Conservation (phyloP, 345 rosid genomes). For the Dipteronia sinensis region DNA sequence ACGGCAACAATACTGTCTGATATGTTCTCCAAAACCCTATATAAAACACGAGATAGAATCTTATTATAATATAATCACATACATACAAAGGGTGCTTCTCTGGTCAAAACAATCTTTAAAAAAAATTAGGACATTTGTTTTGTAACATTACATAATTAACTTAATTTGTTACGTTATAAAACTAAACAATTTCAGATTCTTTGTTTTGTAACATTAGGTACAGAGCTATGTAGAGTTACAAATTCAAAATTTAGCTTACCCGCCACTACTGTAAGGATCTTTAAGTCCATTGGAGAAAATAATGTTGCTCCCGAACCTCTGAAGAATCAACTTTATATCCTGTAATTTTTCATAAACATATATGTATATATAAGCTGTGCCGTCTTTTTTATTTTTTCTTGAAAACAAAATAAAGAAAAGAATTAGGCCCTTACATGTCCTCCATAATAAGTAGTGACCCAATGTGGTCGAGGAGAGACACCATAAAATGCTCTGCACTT, state of each 20-base stretch:
- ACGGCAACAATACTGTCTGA: constrained; percentile 41
- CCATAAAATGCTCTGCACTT: constrained; percentile 19
- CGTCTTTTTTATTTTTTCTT: no score
- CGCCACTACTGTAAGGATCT: constrained; percentile 52
- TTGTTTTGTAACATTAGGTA: no score
- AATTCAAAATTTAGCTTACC: constrained; percentile 20
- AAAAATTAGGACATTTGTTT: no score
- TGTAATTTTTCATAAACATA: constrained; percentile 19
- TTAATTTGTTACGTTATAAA: no score
- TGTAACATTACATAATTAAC: no score
- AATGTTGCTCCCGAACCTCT: constrained; percentile 48
- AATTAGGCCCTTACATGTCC: constrained; percentile 38
- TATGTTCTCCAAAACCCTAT: constrained; percentile 46
- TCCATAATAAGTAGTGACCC: constrained; percentile 58
- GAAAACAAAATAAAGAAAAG: background rate
- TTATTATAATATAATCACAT: no score
- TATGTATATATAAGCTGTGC: no score
- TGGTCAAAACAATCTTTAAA: no score
- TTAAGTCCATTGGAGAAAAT: constrained; percentile 48
- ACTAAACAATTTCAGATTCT: no score
- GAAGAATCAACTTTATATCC: constrained; percentile 40
- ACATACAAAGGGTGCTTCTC: no score
- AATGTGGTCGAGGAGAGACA: constrained; percentile 50
- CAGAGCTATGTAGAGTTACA: no score
- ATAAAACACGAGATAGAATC: background rate